phyloP scores from a whole-genome alignment of 1,284 basidiomycete species.

The Paramarasmius palmivorus region DNA sequence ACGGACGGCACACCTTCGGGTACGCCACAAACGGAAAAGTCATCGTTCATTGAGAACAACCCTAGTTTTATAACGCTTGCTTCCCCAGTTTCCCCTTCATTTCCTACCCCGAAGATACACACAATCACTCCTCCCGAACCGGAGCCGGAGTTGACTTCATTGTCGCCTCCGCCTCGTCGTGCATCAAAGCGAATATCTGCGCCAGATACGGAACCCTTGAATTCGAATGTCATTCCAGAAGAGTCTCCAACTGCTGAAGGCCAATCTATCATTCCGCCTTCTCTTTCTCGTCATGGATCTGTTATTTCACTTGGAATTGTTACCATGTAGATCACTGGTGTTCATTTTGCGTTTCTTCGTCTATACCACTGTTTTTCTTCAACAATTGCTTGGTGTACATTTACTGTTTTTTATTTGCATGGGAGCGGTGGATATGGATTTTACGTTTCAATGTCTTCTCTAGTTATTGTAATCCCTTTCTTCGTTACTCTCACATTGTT shows the following conservation, averaged over 20 bases:
- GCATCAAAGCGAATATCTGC: conserved; percentile 34
- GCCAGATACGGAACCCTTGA: conserved; percentile 4
- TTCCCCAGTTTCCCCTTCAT: conserved; percentile 40
- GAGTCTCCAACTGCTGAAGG: not conserved
- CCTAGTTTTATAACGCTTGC: conserved; percentile 53
- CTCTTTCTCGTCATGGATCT: conserved; percentile 44
- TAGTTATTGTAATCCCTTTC: no score
- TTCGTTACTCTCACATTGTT: no score
- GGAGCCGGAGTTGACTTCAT: conserved; percentile 47
- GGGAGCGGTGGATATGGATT: no score
- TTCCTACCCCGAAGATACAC: conserved; percentile 29
- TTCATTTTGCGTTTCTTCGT: not conserved
- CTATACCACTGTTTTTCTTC: not conserved
- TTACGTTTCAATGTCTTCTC: no score
- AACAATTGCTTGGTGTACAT: not conserved
- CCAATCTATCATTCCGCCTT: conserved; percentile 19
- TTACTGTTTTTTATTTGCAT: not conserved
- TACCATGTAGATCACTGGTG: conserved; percentile 31
- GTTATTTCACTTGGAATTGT: conserved; percentile 46
- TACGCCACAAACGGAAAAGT: not conserved
- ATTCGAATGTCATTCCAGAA: not conserved
- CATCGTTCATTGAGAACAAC: not conserved
- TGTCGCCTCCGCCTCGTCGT: conserved; percentile 62
- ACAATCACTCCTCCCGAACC: conserved; percentile 34
- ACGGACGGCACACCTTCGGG: conserved; percentile 14